phyloP scores from a whole-genome alignment of 2,329 filamentous ascomycete species.

The Nemania abortiva region DNA sequence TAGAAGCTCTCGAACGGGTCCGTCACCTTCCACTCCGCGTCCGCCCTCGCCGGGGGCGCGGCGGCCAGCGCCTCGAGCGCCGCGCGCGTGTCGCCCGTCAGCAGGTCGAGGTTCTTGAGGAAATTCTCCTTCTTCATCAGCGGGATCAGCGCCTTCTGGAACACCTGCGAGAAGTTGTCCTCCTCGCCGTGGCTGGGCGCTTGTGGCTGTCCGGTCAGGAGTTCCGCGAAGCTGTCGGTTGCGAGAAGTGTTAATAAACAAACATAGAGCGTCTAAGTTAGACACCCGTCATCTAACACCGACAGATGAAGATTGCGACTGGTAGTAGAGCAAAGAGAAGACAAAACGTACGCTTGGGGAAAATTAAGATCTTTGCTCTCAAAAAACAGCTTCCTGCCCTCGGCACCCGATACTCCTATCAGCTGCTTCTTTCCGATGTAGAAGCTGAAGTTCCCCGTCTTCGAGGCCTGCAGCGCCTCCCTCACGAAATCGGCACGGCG shows the following conservation, averaged over 20 bases:
- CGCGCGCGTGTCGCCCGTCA: conserved; percentile 58
- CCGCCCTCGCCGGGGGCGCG: conserved; percentile 28
- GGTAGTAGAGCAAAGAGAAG: not conserved
- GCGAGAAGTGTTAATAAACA: not conserved
- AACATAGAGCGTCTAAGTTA: too few species aligned
- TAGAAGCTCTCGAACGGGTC: conserved; percentile 68
- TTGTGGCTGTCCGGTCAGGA: conserved; percentile 42
- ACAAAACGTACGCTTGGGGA: conserved; percentile 54
- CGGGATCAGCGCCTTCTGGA: conserved; percentile 50
- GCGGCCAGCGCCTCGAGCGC: conserved; percentile 55
- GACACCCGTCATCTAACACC: too few species aligned
- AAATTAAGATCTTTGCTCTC: conserved; percentile 60
- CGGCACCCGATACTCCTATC: conserved; percentile 58
- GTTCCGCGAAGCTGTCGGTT: conserved; percentile 43
- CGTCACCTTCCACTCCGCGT: conserved; percentile 52
- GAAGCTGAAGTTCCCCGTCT: conserved; percentile 63
- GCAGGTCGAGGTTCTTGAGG: conserved; percentile 53
- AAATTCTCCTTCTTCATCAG: conserved; percentile 57
- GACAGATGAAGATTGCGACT: not conserved
- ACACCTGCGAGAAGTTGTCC: conserved; percentile 46
- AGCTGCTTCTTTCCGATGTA: conserved; percentile 60
- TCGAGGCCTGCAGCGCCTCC: conserved; percentile 48
- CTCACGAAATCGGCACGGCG: conserved; percentile 58
- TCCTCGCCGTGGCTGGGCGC: conserved; percentile 28
- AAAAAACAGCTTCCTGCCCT: conserved; percentile 60